These are phyloP conservation scores for Fraxinus latifolia DNA, from an alignment of 305 asterid species.

Conservation along the genomic window DNA sequence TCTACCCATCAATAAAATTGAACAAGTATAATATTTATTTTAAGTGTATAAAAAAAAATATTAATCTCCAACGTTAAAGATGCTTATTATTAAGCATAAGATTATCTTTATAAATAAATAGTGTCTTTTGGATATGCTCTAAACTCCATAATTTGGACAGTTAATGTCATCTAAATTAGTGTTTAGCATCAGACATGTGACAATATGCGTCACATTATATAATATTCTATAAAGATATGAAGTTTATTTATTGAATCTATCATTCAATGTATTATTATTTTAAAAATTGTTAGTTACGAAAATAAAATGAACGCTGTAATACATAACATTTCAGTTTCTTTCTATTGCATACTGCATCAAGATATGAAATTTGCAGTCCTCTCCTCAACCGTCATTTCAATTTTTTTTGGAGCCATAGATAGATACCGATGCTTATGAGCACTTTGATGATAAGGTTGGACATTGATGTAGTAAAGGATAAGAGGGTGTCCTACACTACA, in stretches of 20 bases:
- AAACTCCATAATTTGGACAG: neutral
- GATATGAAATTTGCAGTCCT: neutral
- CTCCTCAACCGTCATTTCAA: neutral
- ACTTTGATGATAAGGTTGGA: neutral
- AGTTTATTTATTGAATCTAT: neutral
- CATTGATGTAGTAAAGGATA: neutral
- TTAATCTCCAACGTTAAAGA: neutral
- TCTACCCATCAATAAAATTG: too few relatives aligned
- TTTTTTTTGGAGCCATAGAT: neutral
- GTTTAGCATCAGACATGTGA: too few relatives aligned
- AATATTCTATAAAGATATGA: neutral
- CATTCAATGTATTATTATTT: too few relatives aligned
- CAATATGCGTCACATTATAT: too few relatives aligned
- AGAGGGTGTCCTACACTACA: neutral
- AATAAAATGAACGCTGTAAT: neutral
- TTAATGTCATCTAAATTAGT: neutral
- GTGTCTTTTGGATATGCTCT: neutral
- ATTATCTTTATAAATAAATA: neutral
- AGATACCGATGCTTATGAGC: neutral
- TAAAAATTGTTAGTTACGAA: neutral
- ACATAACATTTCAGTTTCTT: neutral
- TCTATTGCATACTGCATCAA: neutral
- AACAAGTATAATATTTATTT: too few relatives aligned
- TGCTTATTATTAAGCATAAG: neutral
- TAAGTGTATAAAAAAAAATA: neutral